A percentile compares a stretch with the other conserved stretches of the same genome.
phyloP scores from a whole-genome alignment of 192 early-diverging fungal species.

The Backusella westeae region DNA sequence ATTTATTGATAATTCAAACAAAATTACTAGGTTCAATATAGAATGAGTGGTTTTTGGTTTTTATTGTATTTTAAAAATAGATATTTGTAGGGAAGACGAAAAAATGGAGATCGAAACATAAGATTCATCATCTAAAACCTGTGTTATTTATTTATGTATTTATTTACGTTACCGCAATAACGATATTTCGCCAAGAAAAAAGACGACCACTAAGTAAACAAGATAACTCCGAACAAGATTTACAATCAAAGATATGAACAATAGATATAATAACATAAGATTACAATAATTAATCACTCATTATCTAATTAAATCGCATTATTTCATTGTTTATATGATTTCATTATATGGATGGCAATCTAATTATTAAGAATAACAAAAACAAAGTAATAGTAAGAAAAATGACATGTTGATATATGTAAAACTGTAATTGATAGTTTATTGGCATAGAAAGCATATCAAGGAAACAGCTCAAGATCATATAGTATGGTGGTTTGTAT shows the following conservation, averaged over 20 bases:
- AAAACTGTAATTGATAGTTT: not conserved
- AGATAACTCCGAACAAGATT: not conserved
- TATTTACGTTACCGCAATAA: not conserved
- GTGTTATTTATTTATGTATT: not conserved
- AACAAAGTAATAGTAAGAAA: not conserved
- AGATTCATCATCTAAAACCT: not conserved
- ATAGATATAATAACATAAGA: not conserved
- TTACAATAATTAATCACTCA: not conserved
- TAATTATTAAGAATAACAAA: not conserved
- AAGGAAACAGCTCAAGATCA: not conserved
- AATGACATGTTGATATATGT: not conserved
- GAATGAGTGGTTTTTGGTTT: not conserved
- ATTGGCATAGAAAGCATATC: not conserved
- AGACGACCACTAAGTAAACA: not conserved
- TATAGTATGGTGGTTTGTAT: not conserved
- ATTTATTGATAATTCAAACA: not conserved
- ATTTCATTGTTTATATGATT: not conserved
- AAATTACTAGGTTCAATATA: not conserved
- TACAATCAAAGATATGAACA: not conserved
- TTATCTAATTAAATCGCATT: not conserved
- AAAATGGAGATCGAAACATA: not conserved
- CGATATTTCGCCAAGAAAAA: conserved; percentile 3
- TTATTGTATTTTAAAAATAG: not conserved
- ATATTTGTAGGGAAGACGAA: not conserved
- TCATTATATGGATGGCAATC: not conserved